Base-by-base conservation (phyloP, 2,329 filamentous ascomycete species). In the Phialophora tarda region DNA sequence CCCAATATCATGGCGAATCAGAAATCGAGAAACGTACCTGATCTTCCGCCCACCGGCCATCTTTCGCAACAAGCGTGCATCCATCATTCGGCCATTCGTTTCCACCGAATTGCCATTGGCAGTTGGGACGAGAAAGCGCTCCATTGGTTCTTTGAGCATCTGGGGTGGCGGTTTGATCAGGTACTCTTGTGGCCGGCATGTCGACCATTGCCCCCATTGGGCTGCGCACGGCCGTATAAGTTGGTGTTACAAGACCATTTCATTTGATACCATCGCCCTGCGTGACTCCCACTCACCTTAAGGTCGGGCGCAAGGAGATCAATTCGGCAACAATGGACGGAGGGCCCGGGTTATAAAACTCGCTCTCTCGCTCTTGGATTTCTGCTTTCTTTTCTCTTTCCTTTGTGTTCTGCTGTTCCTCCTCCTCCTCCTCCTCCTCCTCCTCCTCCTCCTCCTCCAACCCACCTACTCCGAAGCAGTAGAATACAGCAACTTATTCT, bases 1-100 rank as follows among this genome's bases (percentile, higher is more conserved):
- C n/a, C 28, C 28, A n/a, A 28, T 12, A 55, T 55, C 53, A 55
- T 34, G 34, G 8, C 53, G 28, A 32, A 32, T 28, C 24, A 55
- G 23, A 32, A 55, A 28, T n/a, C 7, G 5, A 11, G 14, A 7
- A 28, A 34, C 4, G 28, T 34, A 17, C 26, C 3, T 55, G 53
- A 55, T n/a, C 17, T 5, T 44, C 6, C 38, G 17, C 17, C 14
- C 38, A n/a, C 17, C 6, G 38, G 1, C 38, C 17, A n/a, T 44
- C 17, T 41, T 41, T 41, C 38, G 38, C 14, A 17, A 5, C 38
- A 44, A 7, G 38, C 14, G 17, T n/a, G 14, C 38, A 17, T 41
- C 38, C 38, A 17, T 41, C 14, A 41, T 41, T 17, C 14, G 6
- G 7, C 14, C 38, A 21, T 44, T 6, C 17, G 21, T 7, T 44